Evolutionary conservation across 352 stramenopile genomes (phyloP), one percentile per base, ranked within the genome.

Genomic region (Peronospora farinosa): DNA sequence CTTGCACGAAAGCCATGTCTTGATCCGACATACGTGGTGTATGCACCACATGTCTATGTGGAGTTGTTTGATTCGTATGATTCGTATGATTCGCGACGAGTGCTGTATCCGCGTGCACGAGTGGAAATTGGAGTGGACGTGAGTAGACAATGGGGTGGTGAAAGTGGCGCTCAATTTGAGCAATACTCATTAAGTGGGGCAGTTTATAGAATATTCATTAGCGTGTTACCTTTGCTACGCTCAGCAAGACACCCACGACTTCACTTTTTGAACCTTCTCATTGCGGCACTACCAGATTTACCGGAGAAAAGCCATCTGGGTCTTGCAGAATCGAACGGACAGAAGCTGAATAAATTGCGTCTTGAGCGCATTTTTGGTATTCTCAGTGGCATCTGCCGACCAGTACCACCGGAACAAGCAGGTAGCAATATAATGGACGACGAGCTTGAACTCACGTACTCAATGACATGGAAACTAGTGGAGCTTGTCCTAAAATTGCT

Each of bases 181-280:
- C 53, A 67, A 9, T 83, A 60, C 32, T 80, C 72, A 0, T 63
- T 76, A 25, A 58, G 59, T 54, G 72, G 72, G 8, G 65, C 60
- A 0, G 47, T 69, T 5, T 72, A 74, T 48, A 58, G 54, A 15
- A 38, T 86, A 23, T 70, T 84, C 30, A 58, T 66, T 38, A 72
- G 57, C 9, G 21, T 84, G 11, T 47, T 89, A n/a, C 73, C 74
- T 7, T 51, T 89, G 12, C 32, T 87, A 23, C 56, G 58, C 3
- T 78, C 63, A 7, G 37, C 60, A 16, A 60, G 43, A 32, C 69
- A 86, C 23, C 78, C 78, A 17, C 60, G 65, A 17, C 32, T 84
- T 15, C 78, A 89, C 45, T 46, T 89, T 12, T 40, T 87, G 10
- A 87, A 87, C 19, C 25, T 87, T 2, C 47, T 87, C 4, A 64